Base-by-base conservation (phyloP, 2,329 filamentous ascomycete species). In the Graphium sp. region DNA sequence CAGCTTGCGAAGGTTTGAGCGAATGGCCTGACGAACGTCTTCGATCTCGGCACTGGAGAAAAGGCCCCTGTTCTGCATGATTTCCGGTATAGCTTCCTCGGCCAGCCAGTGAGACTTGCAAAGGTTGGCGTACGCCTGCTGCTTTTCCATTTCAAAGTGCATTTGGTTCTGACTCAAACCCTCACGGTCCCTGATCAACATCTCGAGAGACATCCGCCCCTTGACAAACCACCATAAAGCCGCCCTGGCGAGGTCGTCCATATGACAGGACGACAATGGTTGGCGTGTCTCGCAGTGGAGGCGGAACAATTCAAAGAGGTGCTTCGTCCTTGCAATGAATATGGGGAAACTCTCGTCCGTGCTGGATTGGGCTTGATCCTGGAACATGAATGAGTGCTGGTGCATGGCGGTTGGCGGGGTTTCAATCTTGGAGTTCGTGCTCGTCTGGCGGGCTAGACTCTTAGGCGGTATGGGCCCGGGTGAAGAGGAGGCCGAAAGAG, bases 161-260 rank as follows among this genome's bases (percentile, higher is more conserved):
- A 62, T 56, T 38, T 69, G 56, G 7, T 52, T 56, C 35, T 71
- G 62, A 5, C 64, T 57, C 6, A 48, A 42, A 20, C 57, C 52
- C 18, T 74, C 63, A 6, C 69, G 64, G 29, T 70, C 73, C 34
- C 81, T 66, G 26, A 91, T 73, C 22, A 75, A 60, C 9, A 55
- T 50, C 47, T 93, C 85, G 29, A 93, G 60, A 7, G 74, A 72
- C 42, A 74, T 69, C 35, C 84, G 74, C 13, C 84, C 85, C 39
- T 71, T 77, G 25, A 92, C 46, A 43, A 93, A 91, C 85, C 85
- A 94, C 85, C 85, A 94, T 1, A 81, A 57, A 4, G 72, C 74
- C 15, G 74, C 75, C 33, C 80, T 66, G 7, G 77, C 60, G 56
- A 85, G 76, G 34, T 83, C 70, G 26, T 64, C 59, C 1, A 76